phyloP scores from a whole-genome alignment of 805 yeast species.

The Saccharomycopsis sp. region DNA sequence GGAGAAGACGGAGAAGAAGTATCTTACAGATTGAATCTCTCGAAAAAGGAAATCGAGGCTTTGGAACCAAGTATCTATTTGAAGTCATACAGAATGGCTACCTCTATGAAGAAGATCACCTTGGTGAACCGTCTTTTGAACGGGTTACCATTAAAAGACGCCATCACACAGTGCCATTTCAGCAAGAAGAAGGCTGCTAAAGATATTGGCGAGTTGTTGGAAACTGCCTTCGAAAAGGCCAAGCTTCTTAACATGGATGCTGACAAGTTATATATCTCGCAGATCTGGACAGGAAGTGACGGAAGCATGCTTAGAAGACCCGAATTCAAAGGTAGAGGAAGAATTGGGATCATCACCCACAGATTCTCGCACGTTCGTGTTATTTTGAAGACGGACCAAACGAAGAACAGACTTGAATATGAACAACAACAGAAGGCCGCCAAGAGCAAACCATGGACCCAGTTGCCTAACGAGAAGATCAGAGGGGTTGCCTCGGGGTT shows the following conservation, averaged over 20 bases:
- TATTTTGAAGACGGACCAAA: slow-evolving; percentile 61
- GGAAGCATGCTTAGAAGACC: slow-evolving; percentile 64
- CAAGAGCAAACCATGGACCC: slow-evolving; percentile 47
- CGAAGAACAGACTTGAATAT: slow-evolving; percentile 52
- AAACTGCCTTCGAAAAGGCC: slow-evolving; percentile 67
- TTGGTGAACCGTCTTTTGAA: slow-evolving; percentile 70
- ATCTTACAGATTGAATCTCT: slow-evolving; percentile 49
- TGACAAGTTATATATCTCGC: slow-evolving; percentile 61
- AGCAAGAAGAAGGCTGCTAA: slow-evolving; percentile 70
- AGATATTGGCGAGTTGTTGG: slow-evolving; percentile 70
- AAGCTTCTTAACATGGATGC: slow-evolving; percentile 50
- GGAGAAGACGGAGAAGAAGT: slow-evolving; percentile 32
- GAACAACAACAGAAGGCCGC: slow-evolving; percentile 46
- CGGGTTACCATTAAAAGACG: slow-evolving; percentile 63
- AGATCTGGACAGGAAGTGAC: slow-evolving; percentile 90
- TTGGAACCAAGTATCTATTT: slow-evolving; percentile 86
- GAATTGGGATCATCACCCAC: slow-evolving; percentile 72
- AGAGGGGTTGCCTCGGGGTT: slow-evolving; percentile 46
- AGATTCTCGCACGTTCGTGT: slow-evolving; percentile 77
- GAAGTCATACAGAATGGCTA: slow-evolving; percentile 73
- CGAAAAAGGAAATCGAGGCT: slow-evolving; percentile 60
- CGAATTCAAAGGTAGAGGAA: slow-evolving; percentile 86
- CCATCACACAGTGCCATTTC: slow-evolving; percentile 90
- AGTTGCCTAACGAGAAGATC: slow-evolving; percentile 38
- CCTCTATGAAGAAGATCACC: slow-evolving; percentile 86